Percentiles rank a stretch among this genome's conserved stretches.
phyloP scores from a whole-genome alignment of 345 rosid genomes.

The Clarkia xantiana region DNA sequence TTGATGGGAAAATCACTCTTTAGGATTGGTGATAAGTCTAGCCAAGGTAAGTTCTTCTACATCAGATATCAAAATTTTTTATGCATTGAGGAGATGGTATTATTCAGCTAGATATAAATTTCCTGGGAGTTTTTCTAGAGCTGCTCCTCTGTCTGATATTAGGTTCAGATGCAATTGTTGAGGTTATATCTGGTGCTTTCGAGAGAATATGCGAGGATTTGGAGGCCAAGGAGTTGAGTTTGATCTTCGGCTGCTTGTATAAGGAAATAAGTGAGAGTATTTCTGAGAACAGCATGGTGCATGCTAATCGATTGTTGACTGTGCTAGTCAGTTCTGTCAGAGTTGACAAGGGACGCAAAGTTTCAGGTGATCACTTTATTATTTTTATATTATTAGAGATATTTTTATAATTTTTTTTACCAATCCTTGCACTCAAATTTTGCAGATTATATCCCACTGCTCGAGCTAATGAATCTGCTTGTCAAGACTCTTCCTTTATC shows the following conservation, averaged over 20 bases:
- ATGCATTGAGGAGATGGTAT: too few relatives aligned
- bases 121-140: constrained; percentile 4
- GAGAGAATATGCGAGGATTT: constrained; percentile 46
- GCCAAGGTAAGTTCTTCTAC: constrained; percentile 33
- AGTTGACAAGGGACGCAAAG: constrained; percentile 23
- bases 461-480: constrained; percentile 28
- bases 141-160: constrained; percentile 14
- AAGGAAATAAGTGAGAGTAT: constrained; percentile 27
- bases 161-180: constrained; percentile 47
- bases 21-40: constrained; percentile 33
- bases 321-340: constrained; percentile 41
- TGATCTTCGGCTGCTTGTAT: constrained; percentile 45
- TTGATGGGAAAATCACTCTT: constrained; percentile 38
- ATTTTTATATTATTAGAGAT: not conserved
- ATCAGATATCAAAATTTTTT: too few relatives aligned
- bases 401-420: not conserved
- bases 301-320: constrained; percentile 36
- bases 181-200: constrained; percentile 41
- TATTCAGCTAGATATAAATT: too few relatives aligned
- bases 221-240: constrained; percentile 31
- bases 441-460: constrained; percentile 49
- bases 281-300: constrained; percentile 15
- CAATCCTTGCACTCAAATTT: not conserved
- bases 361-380: constrained; percentile 30
- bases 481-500: constrained; percentile 28